These are phyloP conservation scores for Fonsecaea erecta DNA, from an alignment of 2,329 filamentous ascomycete genomes.

Conservation along the genomic window DNA sequence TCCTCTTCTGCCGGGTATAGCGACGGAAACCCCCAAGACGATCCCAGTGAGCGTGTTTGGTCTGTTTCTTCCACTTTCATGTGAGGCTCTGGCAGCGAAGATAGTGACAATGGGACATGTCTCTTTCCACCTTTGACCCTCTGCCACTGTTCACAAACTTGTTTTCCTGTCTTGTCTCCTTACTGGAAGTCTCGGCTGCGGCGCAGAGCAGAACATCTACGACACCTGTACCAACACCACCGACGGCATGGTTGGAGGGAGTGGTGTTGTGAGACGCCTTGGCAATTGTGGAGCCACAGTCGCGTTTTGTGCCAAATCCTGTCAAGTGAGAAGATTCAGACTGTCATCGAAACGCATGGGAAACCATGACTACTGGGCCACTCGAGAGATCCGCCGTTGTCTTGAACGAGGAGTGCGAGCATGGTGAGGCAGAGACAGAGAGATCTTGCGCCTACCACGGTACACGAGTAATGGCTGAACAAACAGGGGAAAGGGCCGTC, in stretches of 20 bases:
- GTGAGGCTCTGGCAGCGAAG: background rate
- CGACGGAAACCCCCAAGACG: background rate
- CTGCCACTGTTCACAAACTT: background rate
- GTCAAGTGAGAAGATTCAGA: background rate
- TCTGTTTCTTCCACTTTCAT: background rate
- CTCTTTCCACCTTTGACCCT: background rate
- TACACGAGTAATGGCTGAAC: background rate
- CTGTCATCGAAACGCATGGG: no score
- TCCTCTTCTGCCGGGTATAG: background rate
- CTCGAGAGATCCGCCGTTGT: background rate
- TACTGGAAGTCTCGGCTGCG: constrained; percentile 18
- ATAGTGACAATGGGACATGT: background rate
- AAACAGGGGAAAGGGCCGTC: background rate
- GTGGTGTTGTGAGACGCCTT: constrained; percentile 5
- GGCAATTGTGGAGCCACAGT: constrained; percentile 11
- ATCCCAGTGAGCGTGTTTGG: background rate
- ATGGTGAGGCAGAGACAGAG: background rate
- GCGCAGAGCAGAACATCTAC: constrained; percentile 11
- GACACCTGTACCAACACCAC: constrained; percentile 7
- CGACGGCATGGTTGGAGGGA: constrained; percentile 5
- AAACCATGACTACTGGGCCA: no score
- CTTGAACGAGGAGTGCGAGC: background rate
- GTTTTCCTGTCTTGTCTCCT: no score
- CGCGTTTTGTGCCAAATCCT: background rate
- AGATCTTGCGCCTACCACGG: background rate